Evolutionary conservation across 2,329 filamentous ascomycete genomes (phyloP).

Genomic region (Chrysoporthe cubensis): DNA sequence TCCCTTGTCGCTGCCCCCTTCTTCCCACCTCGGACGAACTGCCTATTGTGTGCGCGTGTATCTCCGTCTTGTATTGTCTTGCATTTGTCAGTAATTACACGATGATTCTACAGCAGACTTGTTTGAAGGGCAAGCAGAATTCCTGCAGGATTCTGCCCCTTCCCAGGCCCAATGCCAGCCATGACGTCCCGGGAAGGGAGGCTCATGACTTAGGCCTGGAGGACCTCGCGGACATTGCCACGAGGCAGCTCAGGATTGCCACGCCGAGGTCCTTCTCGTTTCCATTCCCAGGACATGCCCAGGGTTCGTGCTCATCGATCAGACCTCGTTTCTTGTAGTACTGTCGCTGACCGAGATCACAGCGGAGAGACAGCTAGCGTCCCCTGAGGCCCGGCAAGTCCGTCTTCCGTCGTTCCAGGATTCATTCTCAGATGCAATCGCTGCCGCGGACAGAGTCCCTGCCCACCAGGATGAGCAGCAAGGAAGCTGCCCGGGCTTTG

Average conservation of each 20-base stretch:
- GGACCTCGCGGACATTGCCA: slow-evolving; percentile 20
- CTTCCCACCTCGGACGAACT: slow-evolving; percentile 11
- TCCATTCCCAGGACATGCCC: background rate
- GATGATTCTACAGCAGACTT: slow-evolving; percentile 17
- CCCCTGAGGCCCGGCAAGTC: background rate
- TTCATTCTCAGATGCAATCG: slow-evolving; percentile 4
- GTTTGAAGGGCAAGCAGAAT: slow-evolving; percentile 4
- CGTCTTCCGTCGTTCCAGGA: slow-evolving; percentile 21
- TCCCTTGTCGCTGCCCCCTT: slow-evolving; percentile 12
- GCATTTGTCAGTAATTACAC: slow-evolving; percentile 7
- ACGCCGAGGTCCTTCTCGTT: background rate
- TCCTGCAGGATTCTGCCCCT: slow-evolving; percentile 11
- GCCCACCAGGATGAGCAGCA: background rate
- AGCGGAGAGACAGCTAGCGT: background rate
- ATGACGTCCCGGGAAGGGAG: slow-evolving; percentile 7
- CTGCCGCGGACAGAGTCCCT: background rate
- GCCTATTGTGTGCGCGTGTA: slow-evolving; percentile 14
- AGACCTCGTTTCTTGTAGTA: background rate
- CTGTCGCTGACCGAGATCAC: slow-evolving; percentile 4
- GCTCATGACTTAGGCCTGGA: background rate
- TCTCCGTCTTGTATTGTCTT: background rate
- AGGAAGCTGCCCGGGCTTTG: background rate
- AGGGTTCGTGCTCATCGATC: background rate
- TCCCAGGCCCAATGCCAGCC: background rate
- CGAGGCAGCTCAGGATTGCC: slow-evolving; percentile 10